These are phyloP conservation scores for Viola pubescens DNA, from an alignment of 441 rosid genomes.

Conservation along the genomic window DNA sequence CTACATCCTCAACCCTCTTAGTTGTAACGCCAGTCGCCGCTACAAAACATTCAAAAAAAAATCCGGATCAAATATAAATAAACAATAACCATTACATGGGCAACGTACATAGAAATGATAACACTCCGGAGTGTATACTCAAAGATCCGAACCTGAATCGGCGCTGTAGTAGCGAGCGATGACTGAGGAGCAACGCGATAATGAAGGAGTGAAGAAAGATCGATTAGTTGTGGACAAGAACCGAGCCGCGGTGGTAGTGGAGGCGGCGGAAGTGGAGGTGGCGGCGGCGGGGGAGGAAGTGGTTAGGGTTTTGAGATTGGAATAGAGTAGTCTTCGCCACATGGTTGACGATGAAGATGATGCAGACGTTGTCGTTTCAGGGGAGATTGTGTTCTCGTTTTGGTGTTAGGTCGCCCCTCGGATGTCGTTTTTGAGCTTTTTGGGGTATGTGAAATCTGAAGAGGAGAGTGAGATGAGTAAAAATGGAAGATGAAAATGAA, in stretches of 20 bases:
- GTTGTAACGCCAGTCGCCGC: conserved; percentile 41
- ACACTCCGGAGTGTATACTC: not conserved
- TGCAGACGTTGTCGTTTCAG: not conserved
- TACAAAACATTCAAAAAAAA: conserved; percentile 16
- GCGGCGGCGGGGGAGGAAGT: conserved; percentile 25
- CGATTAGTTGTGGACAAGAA: conserved; percentile 21
- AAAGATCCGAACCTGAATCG: conserved; percentile 41
- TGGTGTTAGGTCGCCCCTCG: conserved; percentile 38
- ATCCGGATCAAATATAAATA: conserved; percentile 3
- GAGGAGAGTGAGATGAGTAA: too few relatives aligned
- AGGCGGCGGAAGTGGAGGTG: conserved; percentile 23
- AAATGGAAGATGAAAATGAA: too few relatives aligned
- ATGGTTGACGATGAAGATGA: conserved; percentile 25
- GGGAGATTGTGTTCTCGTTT: conserved; percentile 15
- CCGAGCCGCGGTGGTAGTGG: conserved; percentile 17
- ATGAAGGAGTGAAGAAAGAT: conserved; percentile 28
- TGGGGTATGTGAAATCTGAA: too few relatives aligned
- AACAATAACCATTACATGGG: not conserved
- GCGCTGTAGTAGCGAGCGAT: conserved; percentile 41
- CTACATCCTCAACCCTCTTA: conserved; percentile 66
- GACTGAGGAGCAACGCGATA: conserved; percentile 10
- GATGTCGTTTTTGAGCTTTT: too few relatives aligned
- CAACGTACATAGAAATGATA: not conserved
- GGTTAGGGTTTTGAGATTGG: conserved; percentile 72
- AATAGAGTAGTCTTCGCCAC: conserved; percentile 76